phyloP scores from a whole-genome alignment of 805 yeast genomes.

The Tetrapisispora iriomotensis region DNA sequence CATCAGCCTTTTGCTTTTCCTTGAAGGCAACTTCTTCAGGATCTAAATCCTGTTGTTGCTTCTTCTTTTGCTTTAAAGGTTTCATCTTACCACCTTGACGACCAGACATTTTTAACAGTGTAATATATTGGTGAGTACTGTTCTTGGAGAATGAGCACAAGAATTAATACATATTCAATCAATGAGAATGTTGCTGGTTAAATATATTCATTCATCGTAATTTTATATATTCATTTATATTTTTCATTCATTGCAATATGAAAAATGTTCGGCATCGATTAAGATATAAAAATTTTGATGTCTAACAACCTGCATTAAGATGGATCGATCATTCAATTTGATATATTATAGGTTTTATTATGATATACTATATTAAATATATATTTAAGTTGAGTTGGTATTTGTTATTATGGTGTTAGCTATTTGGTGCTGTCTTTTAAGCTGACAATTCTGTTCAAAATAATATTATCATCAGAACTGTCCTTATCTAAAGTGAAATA shows the following conservation, averaged over 20 bases:
- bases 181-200: too few relatives aligned
- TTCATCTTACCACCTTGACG: constrained; percentile 97
- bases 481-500: constrained; percentile 89
- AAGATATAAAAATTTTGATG: too few relatives aligned
- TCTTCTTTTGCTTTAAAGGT: constrained; percentile 69
- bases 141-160: too few relatives aligned
- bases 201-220: too few relatives aligned
- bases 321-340: too few relatives aligned
- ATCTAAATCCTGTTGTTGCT: constrained; percentile 57
- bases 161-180: too few relatives aligned
- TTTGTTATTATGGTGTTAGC: not conserved
- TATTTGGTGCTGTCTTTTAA: constrained; percentile 63
- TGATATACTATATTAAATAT: not conserved
- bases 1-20: constrained; percentile 91
- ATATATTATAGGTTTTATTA: too few relatives aligned
- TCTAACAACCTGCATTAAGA: too few relatives aligned
- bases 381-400: too few relatives aligned
- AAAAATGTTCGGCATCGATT: too few relatives aligned
- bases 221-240: too few relatives aligned
- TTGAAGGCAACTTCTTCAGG: constrained; percentile 87
- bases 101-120: constrained; percentile 57
- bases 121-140: not conserved
- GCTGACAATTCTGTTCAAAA: constrained; percentile 86
- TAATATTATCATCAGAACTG: constrained; percentile 46
- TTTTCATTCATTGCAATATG: too few relatives aligned